These are phyloP conservation scores for Aspergillus steynii DNA, from an alignment of 495 filamentous ascomycete species.

Conservation along the genomic window DNA sequence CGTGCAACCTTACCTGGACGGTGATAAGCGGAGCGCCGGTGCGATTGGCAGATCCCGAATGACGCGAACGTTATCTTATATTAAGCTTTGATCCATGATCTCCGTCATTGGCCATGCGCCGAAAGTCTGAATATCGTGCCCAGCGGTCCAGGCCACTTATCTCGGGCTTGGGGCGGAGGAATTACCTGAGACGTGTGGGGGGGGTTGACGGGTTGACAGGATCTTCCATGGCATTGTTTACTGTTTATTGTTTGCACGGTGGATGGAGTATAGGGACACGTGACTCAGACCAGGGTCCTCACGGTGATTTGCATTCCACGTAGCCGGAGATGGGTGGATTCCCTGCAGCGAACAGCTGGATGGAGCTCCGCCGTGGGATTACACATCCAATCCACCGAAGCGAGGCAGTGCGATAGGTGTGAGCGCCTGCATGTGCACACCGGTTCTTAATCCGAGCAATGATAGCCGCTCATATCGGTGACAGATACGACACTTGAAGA, in stretches of 20 bases:
- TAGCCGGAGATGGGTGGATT: neutral
- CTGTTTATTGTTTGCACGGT: too few species aligned
- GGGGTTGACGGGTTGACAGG: neutral
- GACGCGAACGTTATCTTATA: neutral
- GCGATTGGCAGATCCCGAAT: neutral
- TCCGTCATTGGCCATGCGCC: neutral
- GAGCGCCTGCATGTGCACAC: too few species aligned
- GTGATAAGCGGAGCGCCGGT: neutral
- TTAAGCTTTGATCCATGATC: neutral
- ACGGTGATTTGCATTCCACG: neutral
- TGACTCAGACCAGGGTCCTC: neutral
- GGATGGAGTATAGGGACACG: neutral
- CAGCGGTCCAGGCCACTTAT: too few species aligned
- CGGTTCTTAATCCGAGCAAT: too few species aligned
- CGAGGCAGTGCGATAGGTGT: too few species aligned
- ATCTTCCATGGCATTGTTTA: neutral
- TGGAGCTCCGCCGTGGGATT: too few species aligned
- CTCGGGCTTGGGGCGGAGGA: neutral
- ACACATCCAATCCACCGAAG: too few species aligned
- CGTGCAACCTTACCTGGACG: neutral
- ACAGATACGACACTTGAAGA: too few species aligned
- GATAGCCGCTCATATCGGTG: too few species aligned
- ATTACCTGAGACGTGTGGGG: neutral
- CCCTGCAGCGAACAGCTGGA: too few species aligned
- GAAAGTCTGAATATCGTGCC: neutral